Evolutionary conservation across 768 basidiomycete species (phyloP), one percentile per base, ranked within the genome.

Genomic region (Guyanaporus albipodus): DNA sequence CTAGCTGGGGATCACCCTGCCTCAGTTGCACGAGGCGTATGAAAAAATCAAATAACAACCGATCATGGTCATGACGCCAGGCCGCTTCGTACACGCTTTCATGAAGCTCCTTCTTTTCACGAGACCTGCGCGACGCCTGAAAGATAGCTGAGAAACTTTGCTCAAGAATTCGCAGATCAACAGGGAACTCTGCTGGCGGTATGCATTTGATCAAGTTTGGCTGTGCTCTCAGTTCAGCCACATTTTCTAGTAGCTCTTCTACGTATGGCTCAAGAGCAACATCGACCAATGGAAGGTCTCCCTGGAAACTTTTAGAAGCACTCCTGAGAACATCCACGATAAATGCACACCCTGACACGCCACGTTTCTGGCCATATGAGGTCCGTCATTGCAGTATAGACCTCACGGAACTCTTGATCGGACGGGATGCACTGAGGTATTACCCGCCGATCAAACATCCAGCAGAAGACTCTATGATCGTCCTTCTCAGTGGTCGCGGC

Each of bases 401-500:
- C 37, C 26, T 49, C 37, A 7, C 32, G 22, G 18, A 52, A 52
- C 1, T 34, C 26, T 5, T n/a, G n/a, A 43, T 49, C 46, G 3
- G 32, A 39, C 29, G 46, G 4, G n/a, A 32, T 12, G 31, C 31
- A 38, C 27, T 43, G 50, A 8, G 50, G 50, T 14, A 38, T 29
- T 8, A 51, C 45, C 9, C 24, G 40, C 18, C 49, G 49, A 33
- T 51, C 49, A 2, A 51, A 51, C 49, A 51, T 51, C 49, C 49
- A 51, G 3, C 36, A 40, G 40, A 48, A 51, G 18, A 51, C 17
- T 8, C 46, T 14, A 17, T 33, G 2, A 10, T 50, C 44, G 6
- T 36, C 15, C 8, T 38, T 19, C 35, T 48, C 40, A 1, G 18
- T 14, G 0, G 45, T 51, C 12, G 49, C 49, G 11, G 45, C 49